phyloP scores from a whole-genome alignment of 768 basidiomycete species.

The Suillus americanus region DNA sequence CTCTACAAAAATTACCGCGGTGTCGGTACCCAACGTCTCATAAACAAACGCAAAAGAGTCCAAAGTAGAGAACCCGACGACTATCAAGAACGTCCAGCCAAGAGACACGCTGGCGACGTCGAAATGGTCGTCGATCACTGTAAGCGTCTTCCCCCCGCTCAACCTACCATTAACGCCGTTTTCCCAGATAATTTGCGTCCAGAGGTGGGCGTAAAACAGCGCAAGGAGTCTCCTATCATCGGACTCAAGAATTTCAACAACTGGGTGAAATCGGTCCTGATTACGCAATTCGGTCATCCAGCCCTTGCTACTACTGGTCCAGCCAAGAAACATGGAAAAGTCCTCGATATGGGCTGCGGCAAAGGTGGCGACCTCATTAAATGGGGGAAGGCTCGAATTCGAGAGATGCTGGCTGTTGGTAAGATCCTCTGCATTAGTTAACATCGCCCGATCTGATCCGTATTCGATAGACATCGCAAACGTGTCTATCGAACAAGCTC shows the following conservation, averaged over 20 bases:
- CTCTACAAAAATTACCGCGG: constrained; percentile 57
- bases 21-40: constrained; percentile 50
- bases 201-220: constrained; percentile 83
- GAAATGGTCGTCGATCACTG: constrained; percentile 78
- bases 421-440: neutral
- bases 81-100: constrained; percentile 39
- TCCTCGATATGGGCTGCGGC: constrained; percentile 97
- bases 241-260: constrained; percentile 98
- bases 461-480: constrained; percentile 74
- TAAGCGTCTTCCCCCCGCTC: constrained; percentile 36
- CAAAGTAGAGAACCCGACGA: constrained; percentile 38
- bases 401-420: constrained; percentile 83
- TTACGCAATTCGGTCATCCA: constrained; percentile 84
- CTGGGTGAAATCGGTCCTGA: constrained; percentile 98
- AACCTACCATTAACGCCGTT: constrained; percentile 7
- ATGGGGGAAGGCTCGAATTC: constrained; percentile 86
- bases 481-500: constrained; percentile 89
- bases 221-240: constrained; percentile 89
- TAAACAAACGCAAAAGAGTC: constrained; percentile 52
- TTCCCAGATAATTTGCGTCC: constrained; percentile 85
- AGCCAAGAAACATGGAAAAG: constrained; percentile 56
- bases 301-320: constrained; percentile 45
- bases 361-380: constrained; percentile 97
- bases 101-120: constrained; percentile 66
- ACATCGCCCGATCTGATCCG: constrained; percentile 1